Percentiles rank a stretch among this genome's conserved stretches.
phyloP scores from a whole-genome alignment of 306 rosid species.

The Purshia tridentata region DNA sequence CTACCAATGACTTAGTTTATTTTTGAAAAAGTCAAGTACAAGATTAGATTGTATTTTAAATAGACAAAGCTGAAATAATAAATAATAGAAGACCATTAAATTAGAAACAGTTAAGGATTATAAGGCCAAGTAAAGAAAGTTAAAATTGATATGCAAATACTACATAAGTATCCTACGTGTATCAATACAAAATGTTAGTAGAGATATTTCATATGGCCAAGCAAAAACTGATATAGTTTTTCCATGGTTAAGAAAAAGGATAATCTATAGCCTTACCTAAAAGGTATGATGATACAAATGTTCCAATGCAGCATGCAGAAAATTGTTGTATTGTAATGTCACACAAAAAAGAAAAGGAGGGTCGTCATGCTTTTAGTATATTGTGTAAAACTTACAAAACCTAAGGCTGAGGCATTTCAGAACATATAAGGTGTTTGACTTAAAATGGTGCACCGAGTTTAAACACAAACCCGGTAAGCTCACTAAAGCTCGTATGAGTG shows the following conservation, averaged over 20 bases:
- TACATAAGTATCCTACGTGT: background rate
- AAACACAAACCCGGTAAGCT: too few species aligned
- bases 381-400: background rate
- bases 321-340: too few species aligned
- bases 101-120: background rate
- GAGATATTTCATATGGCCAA: background rate
- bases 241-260: background rate
- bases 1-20: background rate
- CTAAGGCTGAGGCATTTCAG: constrained; percentile 6
- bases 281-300: background rate
- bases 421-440: background rate
- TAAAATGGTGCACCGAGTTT: too few species aligned
- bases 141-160: background rate
- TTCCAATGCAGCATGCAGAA: background rate
- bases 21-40: background rate
- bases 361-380: too few species aligned
- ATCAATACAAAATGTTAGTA: background rate
- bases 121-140: background rate
- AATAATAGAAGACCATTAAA: background rate
- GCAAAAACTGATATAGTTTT: background rate
- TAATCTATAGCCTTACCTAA: background rate
- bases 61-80: background rate
- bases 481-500: too few species aligned
- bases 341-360: too few species aligned
- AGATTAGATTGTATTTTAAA: background rate